Evolutionary conservation across 805 yeast genomes (phyloP), one percentile per base, ranked within the genome.

Genomic region (Kazachstania kunashirensis): DNA sequence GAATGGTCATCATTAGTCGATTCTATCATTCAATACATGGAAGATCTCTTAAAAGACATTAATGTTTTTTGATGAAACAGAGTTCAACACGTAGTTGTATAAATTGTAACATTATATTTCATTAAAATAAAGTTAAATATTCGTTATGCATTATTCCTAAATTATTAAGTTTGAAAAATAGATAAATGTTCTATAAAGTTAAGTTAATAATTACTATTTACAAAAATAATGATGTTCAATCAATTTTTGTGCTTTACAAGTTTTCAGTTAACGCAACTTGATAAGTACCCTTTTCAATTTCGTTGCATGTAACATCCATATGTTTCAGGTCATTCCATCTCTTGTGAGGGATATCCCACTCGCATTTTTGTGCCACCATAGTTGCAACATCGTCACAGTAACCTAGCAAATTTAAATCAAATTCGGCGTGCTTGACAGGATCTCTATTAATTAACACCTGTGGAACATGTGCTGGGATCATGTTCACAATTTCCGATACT

Each of bases 401-500:
- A 1, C 96, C 96, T 17, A 85, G 56, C 13, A 86, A 54, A 14
- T 75, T 73, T 17, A 84, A 71, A 55, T 86, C 96, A 57, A 86
- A 86, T 48, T 79, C 83, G 31, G 79, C 71, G 49, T 83, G 94
- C 25, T 65, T 67, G 14, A 84, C 77, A 1, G 83, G 77, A 49
- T 84, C 92, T 50, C 71, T 76, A 53, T 84, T 83, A 44, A 86
- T 80, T 39, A 83, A 65, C 4, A 88, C 67, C 58, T 85, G 94
- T 0, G 96, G 96, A 2, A 83, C 77, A n/a, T 71, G 57, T n/a
- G 69, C 68, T 0, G 79, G 77, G 2, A 86, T 62, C 59, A 72
- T 67, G 43, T 84, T 78, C n/a, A 84, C 88, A 40, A 86, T 83
- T 36, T 84, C 86, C 36, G 85, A 77, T 4, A 88, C 96, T 0